These are phyloP conservation scores for Penicillium parvum DNA, from an alignment of 495 filamentous ascomycete species.

Conservation along the genomic window DNA sequence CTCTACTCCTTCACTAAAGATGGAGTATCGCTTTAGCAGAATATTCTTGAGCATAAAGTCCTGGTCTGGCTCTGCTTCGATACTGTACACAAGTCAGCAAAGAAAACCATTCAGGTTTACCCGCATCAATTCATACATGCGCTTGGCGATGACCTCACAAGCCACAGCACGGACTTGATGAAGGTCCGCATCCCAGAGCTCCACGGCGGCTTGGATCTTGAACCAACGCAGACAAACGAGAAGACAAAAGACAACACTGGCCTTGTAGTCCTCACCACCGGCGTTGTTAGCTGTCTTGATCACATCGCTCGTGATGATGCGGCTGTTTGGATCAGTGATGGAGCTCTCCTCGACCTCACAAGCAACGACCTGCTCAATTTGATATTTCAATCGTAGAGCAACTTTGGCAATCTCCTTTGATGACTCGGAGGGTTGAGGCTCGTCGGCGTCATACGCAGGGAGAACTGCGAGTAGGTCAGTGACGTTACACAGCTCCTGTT, in stretches of 20 bases:
- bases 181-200: constrained; percentile 89
- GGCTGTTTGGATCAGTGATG: constrained; percentile 74
- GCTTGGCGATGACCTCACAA: constrained; percentile 95
- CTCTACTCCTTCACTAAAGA: constrained; percentile 65
- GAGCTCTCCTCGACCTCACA: constrained; percentile 73
- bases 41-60: constrained; percentile 71
- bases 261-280: constrained; percentile 67
- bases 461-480: constrained; percentile 33
- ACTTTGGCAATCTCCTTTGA: constrained; percentile 74
- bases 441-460: constrained; percentile 33
- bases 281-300: constrained; percentile 73
- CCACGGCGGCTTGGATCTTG: constrained; percentile 67
- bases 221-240: constrained; percentile 92
- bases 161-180: constrained; percentile 73
- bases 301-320: constrained; percentile 75
- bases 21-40: constrained; percentile 87
- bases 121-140: constrained; percentile 46
- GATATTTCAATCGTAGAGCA: constrained; percentile 82
- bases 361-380: constrained; percentile 82
- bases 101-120: neutral
- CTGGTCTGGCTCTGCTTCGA: constrained; percentile 76
- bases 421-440: constrained; percentile 47
- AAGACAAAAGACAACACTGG: constrained; percentile 81
- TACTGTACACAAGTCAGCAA: constrained; percentile 41
- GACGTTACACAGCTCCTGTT: constrained; percentile 4